phyloP scores from a whole-genome alignment of 1,284 basidiomycete species.

The Phylloporus sp. region DNA sequence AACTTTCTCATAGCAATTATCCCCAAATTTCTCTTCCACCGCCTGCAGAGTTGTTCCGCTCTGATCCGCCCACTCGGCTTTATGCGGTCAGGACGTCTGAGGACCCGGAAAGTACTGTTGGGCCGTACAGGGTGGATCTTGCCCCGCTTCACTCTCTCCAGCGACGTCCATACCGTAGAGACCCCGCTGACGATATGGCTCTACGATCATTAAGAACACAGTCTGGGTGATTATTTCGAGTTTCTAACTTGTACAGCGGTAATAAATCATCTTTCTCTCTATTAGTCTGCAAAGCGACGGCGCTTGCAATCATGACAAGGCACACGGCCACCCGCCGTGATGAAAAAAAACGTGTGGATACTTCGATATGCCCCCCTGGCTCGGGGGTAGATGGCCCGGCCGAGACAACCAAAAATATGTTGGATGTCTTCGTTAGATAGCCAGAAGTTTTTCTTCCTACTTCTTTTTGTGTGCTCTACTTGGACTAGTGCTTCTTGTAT shows the following conservation, averaged over 20 bases:
- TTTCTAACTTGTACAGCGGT: constrained; percentile 24
- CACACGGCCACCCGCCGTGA: constrained; percentile 5
- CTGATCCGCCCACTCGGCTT: constrained; percentile 36
- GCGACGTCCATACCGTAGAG: constrained; percentile 61
- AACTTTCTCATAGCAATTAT: constrained; percentile 17
- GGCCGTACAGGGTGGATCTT: constrained; percentile 46
- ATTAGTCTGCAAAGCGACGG: constrained; percentile 21
- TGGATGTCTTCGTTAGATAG: neutral
- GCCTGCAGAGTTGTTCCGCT: constrained; percentile 34
- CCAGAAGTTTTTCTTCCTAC: constrained; percentile 1
- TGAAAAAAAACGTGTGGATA: constrained; percentile 11
- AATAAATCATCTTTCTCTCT: constrained; percentile 26
- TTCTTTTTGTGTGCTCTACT: constrained; percentile 22
- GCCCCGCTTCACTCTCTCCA: constrained; percentile 59
- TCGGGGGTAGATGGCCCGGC: neutral
- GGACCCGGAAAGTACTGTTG: constrained; percentile 30
- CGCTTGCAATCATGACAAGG: constrained; percentile 13
- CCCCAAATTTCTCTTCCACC: constrained; percentile 38
- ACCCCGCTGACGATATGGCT: constrained; percentile 65
- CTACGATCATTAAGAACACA: constrained; percentile 52
- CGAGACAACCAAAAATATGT: neutral
- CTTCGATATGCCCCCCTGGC: constrained; percentile 1
- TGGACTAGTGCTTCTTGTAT: constrained; percentile 12
- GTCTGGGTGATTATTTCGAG: constrained; percentile 40
- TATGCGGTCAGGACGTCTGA: constrained; percentile 34